Base-by-base conservation (phyloP, 768 basidiomycete genomes). In the Suillus americanus region DNA sequence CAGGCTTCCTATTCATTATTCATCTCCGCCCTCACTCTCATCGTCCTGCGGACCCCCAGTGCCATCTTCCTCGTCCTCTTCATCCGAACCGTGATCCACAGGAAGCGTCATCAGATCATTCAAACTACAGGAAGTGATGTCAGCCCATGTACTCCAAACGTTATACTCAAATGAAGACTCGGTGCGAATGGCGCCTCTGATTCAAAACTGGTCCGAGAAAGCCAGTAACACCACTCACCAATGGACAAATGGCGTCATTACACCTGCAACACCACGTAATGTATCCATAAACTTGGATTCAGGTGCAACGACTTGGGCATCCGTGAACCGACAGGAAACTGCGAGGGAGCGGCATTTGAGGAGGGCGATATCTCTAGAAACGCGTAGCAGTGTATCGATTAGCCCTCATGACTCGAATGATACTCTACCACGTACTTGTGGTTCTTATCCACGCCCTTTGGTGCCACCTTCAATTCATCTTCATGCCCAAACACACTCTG, bases 401-500 rank as follows among this genome's bases (percentile, higher is more conserved):
- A 54, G 33, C 18, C 33, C n/a, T 13, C 3, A 35, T 35, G 20
- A 54, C 20, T 54, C 30, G 12, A 54, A 54, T n/a, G 1, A 35
- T 54, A 54, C 20, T 18, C 12, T 30, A 53, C 51, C 33, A 54
- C 53, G 6, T 35, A 54, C 53, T 54, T 37, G 30, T 54, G 53
- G 3, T 54, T 54, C 30, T 54, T 33, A 35, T 54, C 30, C 33
- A 54, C 53, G 12, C 53, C 53, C 53, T 54, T 54, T 1, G 96
- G 96, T 6, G 95, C 93, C 0, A 86, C 87, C 79, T 97, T 98
- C 37, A 97, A 79, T 72, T 94, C 89, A 69, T 94, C 95, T 2
- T 96, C 94, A 63, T 76, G 73, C 0, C 97, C 96, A 74, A 96
- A 99, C 2, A 99, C 86, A 71, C 83, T 97, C 71, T 84, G 83